These are phyloP conservation scores for Ophioceras dolichostomum DNA, from an alignment of 2,329 filamentous ascomycete genomes.

Conservation along the genomic window DNA sequence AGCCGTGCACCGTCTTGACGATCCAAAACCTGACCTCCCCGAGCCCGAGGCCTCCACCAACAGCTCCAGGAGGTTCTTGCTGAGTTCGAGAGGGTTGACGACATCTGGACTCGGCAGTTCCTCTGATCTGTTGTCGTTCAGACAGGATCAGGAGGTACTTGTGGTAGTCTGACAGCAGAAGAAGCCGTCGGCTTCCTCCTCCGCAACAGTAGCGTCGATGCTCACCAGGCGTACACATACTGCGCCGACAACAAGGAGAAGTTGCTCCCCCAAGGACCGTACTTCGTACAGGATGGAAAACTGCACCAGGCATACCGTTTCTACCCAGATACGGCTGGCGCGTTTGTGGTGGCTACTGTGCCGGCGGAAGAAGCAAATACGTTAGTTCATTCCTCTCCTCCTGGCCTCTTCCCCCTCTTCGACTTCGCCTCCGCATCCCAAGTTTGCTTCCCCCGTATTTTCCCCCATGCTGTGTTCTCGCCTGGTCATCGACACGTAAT, in stretches of 20 bases:
- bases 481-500: background rate
- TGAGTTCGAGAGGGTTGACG: background rate
- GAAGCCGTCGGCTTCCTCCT: background rate
- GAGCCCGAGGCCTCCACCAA: too few species aligned
- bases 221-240: background rate
- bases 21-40: background rate
- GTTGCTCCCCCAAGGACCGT: conserved; percentile 1
- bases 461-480: background rate
- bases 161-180: background rate
- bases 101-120: background rate
- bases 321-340: conserved; percentile 1
- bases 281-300: conserved; percentile 1
- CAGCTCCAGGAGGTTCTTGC: background rate
- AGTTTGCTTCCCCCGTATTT: too few species aligned
- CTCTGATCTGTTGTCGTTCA: background rate
- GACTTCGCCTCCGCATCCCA: background rate
- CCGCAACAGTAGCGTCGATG: background rate
- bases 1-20: background rate
- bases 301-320: conserved; percentile 2
- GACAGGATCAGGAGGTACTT: too few species aligned
- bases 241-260: background rate
- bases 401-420: background rate
- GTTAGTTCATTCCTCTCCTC: background rate
- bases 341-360: background rate
- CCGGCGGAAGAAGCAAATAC: background rate